Conservation (phyloP, 805 yeast species). For the Saturnispora zaruensis region DNA sequence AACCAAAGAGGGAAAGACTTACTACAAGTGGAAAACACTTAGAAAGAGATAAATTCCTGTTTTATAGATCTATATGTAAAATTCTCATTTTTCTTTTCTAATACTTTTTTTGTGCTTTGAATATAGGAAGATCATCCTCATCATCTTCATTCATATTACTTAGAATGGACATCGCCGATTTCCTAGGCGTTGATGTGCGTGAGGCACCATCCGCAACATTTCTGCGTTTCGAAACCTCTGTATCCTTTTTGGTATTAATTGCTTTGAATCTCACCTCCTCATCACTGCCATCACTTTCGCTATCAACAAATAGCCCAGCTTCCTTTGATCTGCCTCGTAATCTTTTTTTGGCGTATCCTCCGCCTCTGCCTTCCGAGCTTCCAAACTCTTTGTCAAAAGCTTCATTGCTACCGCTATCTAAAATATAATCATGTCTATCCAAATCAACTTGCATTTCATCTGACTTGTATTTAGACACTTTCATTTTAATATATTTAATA, state of each 20-base stretch:
- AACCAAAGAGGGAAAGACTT: conserved; percentile 53
- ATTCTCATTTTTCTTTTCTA: not conserved
- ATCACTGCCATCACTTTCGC: conserved; percentile 10
- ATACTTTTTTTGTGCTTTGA: conserved; percentile 21
- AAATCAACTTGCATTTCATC: conserved; percentile 8
- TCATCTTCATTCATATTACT: conserved; percentile 9
- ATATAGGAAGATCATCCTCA: conserved; percentile 27
- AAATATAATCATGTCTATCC: conserved; percentile 11
- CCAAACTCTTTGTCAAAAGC: conserved; percentile 3
- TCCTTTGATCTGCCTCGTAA: not conserved
- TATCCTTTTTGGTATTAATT: not conserved
- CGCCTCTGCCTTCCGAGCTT: not conserved
- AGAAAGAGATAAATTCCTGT: conserved; percentile 40
- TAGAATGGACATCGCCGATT: not conserved
- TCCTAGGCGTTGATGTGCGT: not conserved
- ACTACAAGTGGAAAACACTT: conserved; percentile 79
- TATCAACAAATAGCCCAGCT: conserved; percentile 10
- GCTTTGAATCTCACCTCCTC: not conserved
- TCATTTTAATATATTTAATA: conserved; percentile 15
- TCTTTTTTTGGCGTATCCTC: not conserved
- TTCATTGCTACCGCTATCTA: conserved; percentile 8
- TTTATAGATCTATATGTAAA: not conserved
- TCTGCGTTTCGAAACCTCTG: not conserved
- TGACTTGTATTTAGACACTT: conserved; percentile 14
- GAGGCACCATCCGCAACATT: not conserved